Percentiles rank a stretch among this genome's conserved stretches.
Evolutionary conservation across 129 eudicot genomes (phyloP).

Genomic region (Tagetes erecta): DNA sequence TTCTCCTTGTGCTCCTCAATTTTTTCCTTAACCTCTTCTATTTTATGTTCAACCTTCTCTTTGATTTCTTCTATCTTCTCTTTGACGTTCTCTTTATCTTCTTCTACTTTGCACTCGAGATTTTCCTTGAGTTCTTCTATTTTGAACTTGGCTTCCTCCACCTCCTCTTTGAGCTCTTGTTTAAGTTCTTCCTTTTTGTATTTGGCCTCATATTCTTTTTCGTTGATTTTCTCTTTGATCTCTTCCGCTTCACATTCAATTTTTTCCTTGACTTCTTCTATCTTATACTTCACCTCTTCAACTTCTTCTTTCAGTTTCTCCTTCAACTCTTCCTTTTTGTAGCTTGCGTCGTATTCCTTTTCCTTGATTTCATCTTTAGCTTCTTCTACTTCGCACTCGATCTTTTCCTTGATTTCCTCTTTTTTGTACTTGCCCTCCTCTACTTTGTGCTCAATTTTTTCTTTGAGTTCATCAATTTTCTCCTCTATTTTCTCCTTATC

Average conservation of each 20-base stretch:
- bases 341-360: not conserved
- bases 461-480: conserved; percentile 16
- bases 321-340: conserved; percentile 17
- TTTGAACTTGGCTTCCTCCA: conserved; percentile 12
- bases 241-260: conserved; percentile 32
- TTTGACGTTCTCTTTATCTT: conserved; percentile 24
- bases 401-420: not conserved
- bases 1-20: conserved; percentile 32
- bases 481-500: conserved; percentile 19
- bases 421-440: conserved; percentile 11
- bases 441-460: conserved; percentile 3
- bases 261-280: conserved; percentile 17
- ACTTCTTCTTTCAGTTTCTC: conserved; percentile 22
- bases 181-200: conserved; percentile 32
- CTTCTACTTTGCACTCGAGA: conserved; percentile 17
- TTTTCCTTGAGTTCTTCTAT: conserved; percentile 14
- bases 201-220: conserved; percentile 26
- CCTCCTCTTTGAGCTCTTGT: conserved; percentile 17
- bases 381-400: conserved; percentile 10
- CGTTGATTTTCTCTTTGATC: conserved; percentile 29
- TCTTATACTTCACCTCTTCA: conserved; percentile 7
- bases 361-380: conserved; percentile 10
- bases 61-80: conserved; percentile 28
- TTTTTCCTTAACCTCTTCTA: conserved; percentile 24
- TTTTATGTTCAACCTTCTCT: conserved; percentile 8